Conservation (phyloP, 768 basidiomycete species). For the Suillus bovinus region DNA sequence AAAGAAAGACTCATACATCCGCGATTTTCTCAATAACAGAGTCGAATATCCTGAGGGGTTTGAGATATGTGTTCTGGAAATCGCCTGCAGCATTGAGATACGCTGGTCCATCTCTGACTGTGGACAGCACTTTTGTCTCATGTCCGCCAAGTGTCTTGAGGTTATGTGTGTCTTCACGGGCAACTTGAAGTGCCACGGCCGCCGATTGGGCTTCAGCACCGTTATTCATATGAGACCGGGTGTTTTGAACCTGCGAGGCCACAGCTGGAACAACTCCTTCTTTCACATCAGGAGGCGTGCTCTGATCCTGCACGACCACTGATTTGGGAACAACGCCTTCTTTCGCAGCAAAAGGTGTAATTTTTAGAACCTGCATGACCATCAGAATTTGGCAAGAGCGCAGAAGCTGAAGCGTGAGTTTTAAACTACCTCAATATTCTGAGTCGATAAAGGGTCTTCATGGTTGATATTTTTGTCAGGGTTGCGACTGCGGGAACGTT, state of each 20-base stretch:
- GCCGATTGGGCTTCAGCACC: background rate
- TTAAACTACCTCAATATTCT: background rate
- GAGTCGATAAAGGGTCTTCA: background rate
- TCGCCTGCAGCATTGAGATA: background rate
- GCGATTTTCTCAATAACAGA: background rate
- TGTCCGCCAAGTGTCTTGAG: background rate
- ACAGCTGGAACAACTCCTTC: background rate
- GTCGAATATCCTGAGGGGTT: conserved; percentile 10
- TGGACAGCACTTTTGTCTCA: background rate
- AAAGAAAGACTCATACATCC: background rate
- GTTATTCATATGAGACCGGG: too few species aligned
- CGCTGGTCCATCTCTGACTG: background rate
- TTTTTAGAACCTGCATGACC: background rate
- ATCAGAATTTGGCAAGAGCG: background rate
- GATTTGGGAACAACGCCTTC: background rate
- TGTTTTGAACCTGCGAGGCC: background rate
- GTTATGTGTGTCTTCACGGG: background rate
- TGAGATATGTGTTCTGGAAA: conserved; percentile 1
- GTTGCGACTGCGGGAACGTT: background rate
- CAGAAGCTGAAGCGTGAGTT: background rate
- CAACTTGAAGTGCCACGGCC: background rate
- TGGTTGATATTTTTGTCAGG: background rate
- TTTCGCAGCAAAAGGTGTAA: background rate
- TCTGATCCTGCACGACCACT: background rate
- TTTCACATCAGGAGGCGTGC: background rate